phyloP scores from a whole-genome alignment of 2,329 filamentous ascomycete genomes.

The Beauveria pseudobassiana region DNA sequence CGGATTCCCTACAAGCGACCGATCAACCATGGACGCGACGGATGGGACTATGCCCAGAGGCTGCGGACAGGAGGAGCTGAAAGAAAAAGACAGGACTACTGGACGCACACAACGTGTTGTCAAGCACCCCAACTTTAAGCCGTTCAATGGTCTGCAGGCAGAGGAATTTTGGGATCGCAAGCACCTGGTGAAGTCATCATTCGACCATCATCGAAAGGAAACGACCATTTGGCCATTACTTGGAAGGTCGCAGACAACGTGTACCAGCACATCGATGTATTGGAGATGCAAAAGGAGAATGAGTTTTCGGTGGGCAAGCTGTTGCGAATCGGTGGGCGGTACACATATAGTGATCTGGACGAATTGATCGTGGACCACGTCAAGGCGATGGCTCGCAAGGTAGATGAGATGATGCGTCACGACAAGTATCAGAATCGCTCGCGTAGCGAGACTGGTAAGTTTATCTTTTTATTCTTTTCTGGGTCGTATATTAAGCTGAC shows the following conservation, averaged over 20 bases:
- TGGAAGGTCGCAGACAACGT: conserved; percentile 97
- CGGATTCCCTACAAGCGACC: conserved; percentile 63
- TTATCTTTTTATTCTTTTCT: not conserved
- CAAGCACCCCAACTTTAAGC: conserved; percentile 93
- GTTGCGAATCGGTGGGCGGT: conserved; percentile 78
- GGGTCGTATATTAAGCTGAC: not conserved
- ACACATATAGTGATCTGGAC: conserved; percentile 91
- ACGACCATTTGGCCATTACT: conserved; percentile 90
- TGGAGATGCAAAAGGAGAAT: conserved; percentile 94
- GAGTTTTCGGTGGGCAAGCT: conserved; percentile 88
- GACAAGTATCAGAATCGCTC: conserved; percentile 87
- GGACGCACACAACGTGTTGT: conserved; percentile 89
- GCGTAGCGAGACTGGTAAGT: conserved; percentile 76
- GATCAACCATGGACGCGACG: conserved; percentile 64
- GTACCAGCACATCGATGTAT: conserved; percentile 96
- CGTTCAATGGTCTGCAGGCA: conserved; percentile 86
- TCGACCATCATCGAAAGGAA: conserved; percentile 87
- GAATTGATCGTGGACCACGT: conserved; percentile 96
- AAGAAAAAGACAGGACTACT: conserved; percentile 78
- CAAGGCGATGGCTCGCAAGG: conserved; percentile 95
- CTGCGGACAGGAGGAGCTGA: conserved; percentile 72
- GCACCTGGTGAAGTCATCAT: conserved; percentile 87
- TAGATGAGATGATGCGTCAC: conserved; percentile 89
- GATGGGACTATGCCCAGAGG: conserved; percentile 86
- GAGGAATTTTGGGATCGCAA: conserved; percentile 89